Evolutionary conservation across 176 grass and related monocot genomes (phyloP).

Genomic region (Aegilops umbellulata): DNA sequence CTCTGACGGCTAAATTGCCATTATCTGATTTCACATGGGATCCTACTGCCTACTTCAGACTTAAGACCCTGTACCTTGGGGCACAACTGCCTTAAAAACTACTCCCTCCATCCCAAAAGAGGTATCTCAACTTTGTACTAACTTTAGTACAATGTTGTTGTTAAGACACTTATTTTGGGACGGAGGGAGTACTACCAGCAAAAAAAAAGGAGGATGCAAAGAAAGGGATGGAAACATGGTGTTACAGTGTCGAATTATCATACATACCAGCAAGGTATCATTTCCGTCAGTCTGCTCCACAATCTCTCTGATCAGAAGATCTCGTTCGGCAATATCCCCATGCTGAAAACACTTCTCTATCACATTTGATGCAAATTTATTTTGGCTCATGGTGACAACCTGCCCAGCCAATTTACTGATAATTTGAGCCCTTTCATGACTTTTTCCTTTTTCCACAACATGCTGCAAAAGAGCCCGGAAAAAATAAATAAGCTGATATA

Average conservation of each 20-base stretch:
- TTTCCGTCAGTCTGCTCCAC: conserved; percentile 89
- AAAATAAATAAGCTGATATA: conserved; percentile 12
- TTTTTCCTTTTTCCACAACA: conserved; percentile 81
- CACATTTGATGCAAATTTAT: conserved; percentile 96
- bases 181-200: too few species aligned
- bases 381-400: conserved; percentile 92
- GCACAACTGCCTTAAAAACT: neutral
- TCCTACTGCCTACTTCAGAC: neutral
- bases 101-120: too few species aligned
- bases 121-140: too few species aligned
- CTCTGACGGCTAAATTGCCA: neutral
- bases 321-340: conserved; percentile 59
- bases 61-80: neutral
- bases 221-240: neutral
- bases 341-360: conserved; percentile 94
- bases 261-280: conserved; percentile 77
- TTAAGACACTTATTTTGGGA: too few species aligned
- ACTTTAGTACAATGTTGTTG: too few species aligned
- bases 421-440: conserved; percentile 72
- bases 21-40: neutral
- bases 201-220: neutral
- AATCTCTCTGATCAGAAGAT: conserved; percentile 75
- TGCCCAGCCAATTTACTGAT: conserved; percentile 80
- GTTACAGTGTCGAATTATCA: neutral
- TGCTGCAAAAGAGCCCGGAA: conserved; percentile 52